phyloP scores from a whole-genome alignment of 805 yeast species.

The Candida chauliodis region DNA sequence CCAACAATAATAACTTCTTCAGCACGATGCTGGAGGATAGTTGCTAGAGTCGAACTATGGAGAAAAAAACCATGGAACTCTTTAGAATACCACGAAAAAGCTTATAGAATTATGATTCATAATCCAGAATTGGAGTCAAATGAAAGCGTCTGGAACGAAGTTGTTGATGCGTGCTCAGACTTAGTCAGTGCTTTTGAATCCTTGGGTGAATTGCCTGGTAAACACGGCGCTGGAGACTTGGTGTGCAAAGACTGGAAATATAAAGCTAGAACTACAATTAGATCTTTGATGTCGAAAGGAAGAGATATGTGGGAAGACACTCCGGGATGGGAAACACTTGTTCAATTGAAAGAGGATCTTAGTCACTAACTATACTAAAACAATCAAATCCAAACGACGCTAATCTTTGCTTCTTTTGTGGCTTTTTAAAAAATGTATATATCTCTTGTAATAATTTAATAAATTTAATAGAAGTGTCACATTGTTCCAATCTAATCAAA shows the following conservation, averaged over 20 bases:
- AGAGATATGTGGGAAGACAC: constrained; percentile 75
- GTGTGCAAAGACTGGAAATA: constrained; percentile 92
- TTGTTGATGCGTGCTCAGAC: constrained; percentile 75
- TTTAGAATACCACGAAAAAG: constrained; percentile 80
- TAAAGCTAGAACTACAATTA: constrained; percentile 68
- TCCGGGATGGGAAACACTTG: constrained; percentile 68
- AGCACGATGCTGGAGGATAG: constrained; percentile 73
- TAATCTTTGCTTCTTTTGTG: constrained; percentile 12
- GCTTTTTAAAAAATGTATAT: neutral
- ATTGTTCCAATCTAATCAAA: constrained; percentile 7
- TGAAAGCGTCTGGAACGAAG: constrained; percentile 68
- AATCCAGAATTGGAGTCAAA: constrained; percentile 60
- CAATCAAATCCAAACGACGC: constrained; percentile 23
- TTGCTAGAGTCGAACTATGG: constrained; percentile 88
- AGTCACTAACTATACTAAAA: constrained; percentile 20
- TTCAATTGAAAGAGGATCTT: constrained; percentile 47
- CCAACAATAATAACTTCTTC: constrained; percentile 69
- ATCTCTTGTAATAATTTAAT: neutral
- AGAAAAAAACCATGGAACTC: constrained; percentile 84
- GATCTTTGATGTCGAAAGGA: constrained; percentile 78
- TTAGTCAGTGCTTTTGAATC: constrained; percentile 83
- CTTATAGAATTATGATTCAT: constrained; percentile 68
- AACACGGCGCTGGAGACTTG: constrained; percentile 72
- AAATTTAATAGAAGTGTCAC: neutral
- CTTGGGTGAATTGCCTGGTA: constrained; percentile 81